Base-by-base conservation (phyloP, 208 protist genomes). In the Angomonas ambiguus region DNA sequence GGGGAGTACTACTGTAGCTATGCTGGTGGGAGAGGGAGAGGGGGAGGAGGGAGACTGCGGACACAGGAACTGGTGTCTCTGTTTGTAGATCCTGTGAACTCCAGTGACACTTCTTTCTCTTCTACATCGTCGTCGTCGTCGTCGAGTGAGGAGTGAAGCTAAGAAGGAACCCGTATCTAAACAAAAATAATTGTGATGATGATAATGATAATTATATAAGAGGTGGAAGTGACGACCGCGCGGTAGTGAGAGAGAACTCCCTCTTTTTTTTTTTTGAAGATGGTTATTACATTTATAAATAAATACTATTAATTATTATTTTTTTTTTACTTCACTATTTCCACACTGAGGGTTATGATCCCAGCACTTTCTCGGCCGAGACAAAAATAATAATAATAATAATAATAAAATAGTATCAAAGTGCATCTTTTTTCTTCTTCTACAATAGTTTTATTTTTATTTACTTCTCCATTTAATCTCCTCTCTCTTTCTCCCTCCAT, bases 31-130 rank as follows among this genome's bases (percentile, higher is more conserved):
- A 62, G 65, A 8, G 56, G 65, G 30, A 60, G 65, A 16, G 66
- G 59, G 16, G 62, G 61, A 38, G 69, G 53, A 10, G 60, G 61
- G 1, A 71, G 82, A 0, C 67, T 92, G 25, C 67, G 71, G 18
- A 80, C 76, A 4, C 63, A 72, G 0, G 85, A 92, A 20, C 41
- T 92, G 33, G 41, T 92, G 25, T 65, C 53, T 42, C 72, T 90
- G 11, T 92, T 89, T 55, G 16, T 4, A 30, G 49, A 55, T n/a
- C n/a, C n/a, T n/a, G n/a, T n/a, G n/a, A n/a, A n/a, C n/a, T n/a
- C n/a, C n/a, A n/a, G n/a, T n/a, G n/a, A n/a, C n/a, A n/a, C n/a
- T n/a, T n/a, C n/a, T n/a, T n/a, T n/a, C n/a, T n/a, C n/a, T n/a
- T n/a, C n/a, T n/a, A n/a, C n/a, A n/a, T n/a, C n/a, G n/a, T n/a